Evolutionary conservation across 306 rosid species (phyloP).

Genomic region (Begonia loranthoides): DNA sequence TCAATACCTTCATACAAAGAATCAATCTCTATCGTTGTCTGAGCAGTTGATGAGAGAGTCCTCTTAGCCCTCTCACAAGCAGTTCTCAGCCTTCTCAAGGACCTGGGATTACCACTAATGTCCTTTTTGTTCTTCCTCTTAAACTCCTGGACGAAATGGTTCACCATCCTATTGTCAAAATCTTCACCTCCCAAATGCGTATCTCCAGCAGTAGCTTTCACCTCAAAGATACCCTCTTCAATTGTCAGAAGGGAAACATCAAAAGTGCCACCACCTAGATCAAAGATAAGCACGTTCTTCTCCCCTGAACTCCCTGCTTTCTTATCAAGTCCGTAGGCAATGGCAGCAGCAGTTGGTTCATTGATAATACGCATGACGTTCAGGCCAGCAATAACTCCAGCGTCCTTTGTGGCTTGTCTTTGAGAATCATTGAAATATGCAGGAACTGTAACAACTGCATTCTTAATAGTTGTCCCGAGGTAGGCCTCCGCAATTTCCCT

Average conservation of each 20-base stretch:
- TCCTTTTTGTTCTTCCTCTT: constrained; percentile 23
- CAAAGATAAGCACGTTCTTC: constrained; percentile 25
- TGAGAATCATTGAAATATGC: constrained; percentile 24
- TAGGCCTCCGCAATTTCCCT: constrained; percentile 23
- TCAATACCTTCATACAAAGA: constrained; percentile 24
- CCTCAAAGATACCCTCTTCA: constrained; percentile 19
- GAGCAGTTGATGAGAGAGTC: constrained; percentile 22
- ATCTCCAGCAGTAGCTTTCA: constrained; percentile 27
- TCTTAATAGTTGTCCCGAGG: constrained; percentile 13
- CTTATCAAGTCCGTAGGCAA: constrained; percentile 32
- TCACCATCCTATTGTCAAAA: constrained; percentile 24
- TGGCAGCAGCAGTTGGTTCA: constrained; percentile 26
- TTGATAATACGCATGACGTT: constrained; percentile 28
- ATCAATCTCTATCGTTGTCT: constrained; percentile 28
- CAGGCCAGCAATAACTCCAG: constrained; percentile 19
- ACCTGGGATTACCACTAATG: constrained; percentile 17
- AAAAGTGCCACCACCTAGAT: constrained; percentile 28
- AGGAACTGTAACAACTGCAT: constrained; percentile 30
- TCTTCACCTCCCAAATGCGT: constrained; percentile 28
- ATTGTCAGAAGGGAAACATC: constrained; percentile 28
- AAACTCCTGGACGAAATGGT: constrained; percentile 24
- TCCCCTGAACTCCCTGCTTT: constrained; percentile 4
- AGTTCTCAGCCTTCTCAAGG: constrained; percentile 19
- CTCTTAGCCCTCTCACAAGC: constrained; percentile 33
- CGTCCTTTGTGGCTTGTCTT: constrained; percentile 29